phyloP scores from a whole-genome alignment of 164 flowering plant genomes.

The Brasenia schreberi region DNA sequence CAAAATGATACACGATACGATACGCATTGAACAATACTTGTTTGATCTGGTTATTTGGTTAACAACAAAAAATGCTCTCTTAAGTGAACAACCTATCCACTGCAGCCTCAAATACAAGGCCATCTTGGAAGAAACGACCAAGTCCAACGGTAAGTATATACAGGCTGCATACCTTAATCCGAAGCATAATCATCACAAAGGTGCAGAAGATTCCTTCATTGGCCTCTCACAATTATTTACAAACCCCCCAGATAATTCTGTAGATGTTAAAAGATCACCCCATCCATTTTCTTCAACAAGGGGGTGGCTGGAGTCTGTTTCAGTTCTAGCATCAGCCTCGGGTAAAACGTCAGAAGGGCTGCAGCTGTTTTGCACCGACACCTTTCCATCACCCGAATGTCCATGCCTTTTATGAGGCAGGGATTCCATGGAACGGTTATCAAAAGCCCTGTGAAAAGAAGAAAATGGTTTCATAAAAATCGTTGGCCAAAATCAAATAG shows the following conservation, averaged over 20 bases:
- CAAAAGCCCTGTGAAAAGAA: conserved; percentile 19
- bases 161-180: conserved; percentile 27
- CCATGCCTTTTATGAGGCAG: conserved; percentile 27
- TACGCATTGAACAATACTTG: too few relatives aligned
- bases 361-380: conserved; percentile 22
- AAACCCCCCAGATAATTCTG: conserved; percentile 24
- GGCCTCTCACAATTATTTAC: conserved; percentile 33
- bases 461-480: background rate
- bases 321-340: conserved; percentile 17
- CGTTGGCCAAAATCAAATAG: too few relatives aligned
- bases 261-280: conserved; percentile 15
- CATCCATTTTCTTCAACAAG: conserved; percentile 21
- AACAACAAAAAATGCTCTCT: too few relatives aligned
- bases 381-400: conserved; percentile 26
- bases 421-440: conserved; percentile 16
- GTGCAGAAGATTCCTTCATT: conserved; percentile 15
- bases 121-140: too few relatives aligned
- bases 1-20: too few relatives aligned
- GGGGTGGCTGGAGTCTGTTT: conserved; percentile 6
- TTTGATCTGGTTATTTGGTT: too few relatives aligned
- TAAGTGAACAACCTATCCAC: too few relatives aligned
- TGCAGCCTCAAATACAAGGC: too few relatives aligned
- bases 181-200: conserved; percentile 22
- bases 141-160: too few relatives aligned
- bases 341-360: conserved; percentile 18